These are phyloP conservation scores for Tetrastigma voinierianum DNA, from an alignment of 164 flowering plant species.

Conservation along the genomic window DNA sequence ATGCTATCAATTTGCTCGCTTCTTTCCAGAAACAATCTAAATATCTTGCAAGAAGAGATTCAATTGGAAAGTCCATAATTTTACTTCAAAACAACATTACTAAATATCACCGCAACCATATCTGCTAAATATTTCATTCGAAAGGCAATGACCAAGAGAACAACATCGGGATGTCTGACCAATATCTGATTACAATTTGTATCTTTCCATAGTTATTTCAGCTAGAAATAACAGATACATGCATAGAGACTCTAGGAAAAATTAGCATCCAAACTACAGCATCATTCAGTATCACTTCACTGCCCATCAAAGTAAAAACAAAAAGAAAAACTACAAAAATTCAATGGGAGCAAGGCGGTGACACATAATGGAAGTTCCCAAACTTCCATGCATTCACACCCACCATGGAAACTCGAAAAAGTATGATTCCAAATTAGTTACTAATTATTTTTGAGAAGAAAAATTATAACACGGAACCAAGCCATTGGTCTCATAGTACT, in stretches of 20 bases:
- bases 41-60: not conserved
- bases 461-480: not conserved
- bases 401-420: not conserved
- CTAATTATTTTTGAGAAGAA: not conserved
- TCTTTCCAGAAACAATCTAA: not conserved
- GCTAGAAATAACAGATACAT: not conserved
- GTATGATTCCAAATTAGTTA: not conserved
- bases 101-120: not conserved
- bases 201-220: not conserved
- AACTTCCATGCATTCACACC: not conserved
- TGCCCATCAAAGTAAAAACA: not conserved
- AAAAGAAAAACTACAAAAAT: not conserved
- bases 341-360: not conserved
- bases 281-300: not conserved
- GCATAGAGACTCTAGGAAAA: not conserved
- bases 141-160: not conserved
- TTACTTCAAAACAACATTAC: not conserved
- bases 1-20: not conserved
- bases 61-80: not conserved
- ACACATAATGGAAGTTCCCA: constrained; percentile 5
- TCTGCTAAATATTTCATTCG: not conserved
- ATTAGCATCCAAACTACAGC: constrained; percentile 3
- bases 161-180: not conserved
- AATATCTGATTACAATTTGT: not conserved
- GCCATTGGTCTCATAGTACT: not conserved